Evolutionary conservation across 768 basidiomycete species (phyloP).

Genomic region (Wakefieldia striispora): DNA sequence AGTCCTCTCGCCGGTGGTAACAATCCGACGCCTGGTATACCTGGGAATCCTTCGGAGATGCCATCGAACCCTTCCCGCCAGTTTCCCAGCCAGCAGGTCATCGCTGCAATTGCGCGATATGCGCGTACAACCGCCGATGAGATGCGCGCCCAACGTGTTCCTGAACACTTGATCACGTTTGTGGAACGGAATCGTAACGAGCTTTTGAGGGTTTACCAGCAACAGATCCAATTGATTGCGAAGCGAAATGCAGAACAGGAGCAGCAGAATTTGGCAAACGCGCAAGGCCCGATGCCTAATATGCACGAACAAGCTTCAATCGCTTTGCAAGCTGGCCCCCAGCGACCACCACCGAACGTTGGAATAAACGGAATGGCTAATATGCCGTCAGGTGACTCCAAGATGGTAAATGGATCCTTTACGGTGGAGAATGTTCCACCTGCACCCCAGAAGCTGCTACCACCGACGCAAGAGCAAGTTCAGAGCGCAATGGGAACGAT

Average conservation of each 20-base stretch:
- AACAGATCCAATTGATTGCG: conserved; percentile 16
- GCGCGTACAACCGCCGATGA: conserved; percentile 47
- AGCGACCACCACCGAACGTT: conserved; percentile 14
- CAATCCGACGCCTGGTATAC: conserved; percentile 3
- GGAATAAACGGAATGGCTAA: conserved; percentile 11
- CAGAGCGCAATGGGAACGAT: conserved; percentile 31
- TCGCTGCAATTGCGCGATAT: conserved; percentile 47
- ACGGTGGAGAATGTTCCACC: conserved; percentile 1
- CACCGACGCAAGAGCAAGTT: conserved; percentile 33
- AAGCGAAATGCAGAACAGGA: conserved; percentile 25
- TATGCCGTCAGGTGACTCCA: conserved; percentile 17
- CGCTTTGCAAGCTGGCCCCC: conserved; percentile 11
- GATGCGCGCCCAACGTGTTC: conserved; percentile 49
- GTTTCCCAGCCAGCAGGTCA: conserved; percentile 29
- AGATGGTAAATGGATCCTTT: conserved; percentile 13
- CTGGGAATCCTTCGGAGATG: conserved; percentile 21
- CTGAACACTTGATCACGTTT: conserved; percentile 49
- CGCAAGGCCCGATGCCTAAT: conserved; percentile 15
- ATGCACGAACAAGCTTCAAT: conserved; percentile 20
- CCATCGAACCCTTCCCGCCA: conserved; percentile 14
- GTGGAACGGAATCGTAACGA: conserved; percentile 53
- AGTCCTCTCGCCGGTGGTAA: conserved; percentile 9
- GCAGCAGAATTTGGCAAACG: conserved; percentile 19
- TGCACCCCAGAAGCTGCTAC: conserved; percentile 9
- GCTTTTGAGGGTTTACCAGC: conserved; percentile 28